These are phyloP conservation scores for Backusella mclennaniae DNA, from an alignment of 192 early-diverging fungal genomes.

Conservation along the genomic window DNA sequence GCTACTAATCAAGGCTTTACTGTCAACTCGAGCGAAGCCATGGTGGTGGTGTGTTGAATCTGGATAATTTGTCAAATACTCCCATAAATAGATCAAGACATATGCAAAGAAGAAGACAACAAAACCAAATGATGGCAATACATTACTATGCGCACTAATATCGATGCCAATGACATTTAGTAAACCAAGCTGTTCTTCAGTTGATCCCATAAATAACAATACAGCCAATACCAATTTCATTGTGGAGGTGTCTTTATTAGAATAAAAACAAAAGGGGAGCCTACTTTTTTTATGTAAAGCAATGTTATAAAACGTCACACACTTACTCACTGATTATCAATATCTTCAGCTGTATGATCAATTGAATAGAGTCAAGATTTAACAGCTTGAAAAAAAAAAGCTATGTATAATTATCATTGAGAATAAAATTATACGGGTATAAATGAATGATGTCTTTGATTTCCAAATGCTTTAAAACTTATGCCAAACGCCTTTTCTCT, in stretches of 20 bases:
- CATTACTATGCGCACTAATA: constrained; percentile 52
- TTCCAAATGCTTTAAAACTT: not conserved
- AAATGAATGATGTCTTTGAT: too few species aligned
- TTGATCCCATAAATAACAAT: constrained; percentile 65
- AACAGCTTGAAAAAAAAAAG: too few species aligned
- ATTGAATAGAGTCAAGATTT: too few species aligned
- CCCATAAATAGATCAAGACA: constrained; percentile 45
- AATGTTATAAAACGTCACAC: too few species aligned
- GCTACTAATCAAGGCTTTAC: not conserved
- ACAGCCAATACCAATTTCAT: constrained; percentile 51
- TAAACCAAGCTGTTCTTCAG: constrained; percentile 50
- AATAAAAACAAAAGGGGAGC: too few species aligned
- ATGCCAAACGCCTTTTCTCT: not conserved
- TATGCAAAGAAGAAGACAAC: constrained; percentile 55
- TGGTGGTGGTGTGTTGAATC: not conserved
- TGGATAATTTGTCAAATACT: constrained; percentile 24
- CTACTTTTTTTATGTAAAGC: too few species aligned
- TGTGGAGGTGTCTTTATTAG: too few species aligned
- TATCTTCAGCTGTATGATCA: too few species aligned
- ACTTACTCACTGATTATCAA: too few species aligned
- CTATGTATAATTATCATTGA: too few species aligned
- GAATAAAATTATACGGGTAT: too few species aligned
- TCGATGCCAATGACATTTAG: constrained; percentile 49
- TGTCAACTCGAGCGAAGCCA: constrained; percentile 16
- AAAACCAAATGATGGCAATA: constrained; percentile 58